Percentiles rank a stretch among this genome's conserved stretches.
phyloP scores from a whole-genome alignment of 495 filamentous ascomycete species.

The Penicillium subrubescens region DNA sequence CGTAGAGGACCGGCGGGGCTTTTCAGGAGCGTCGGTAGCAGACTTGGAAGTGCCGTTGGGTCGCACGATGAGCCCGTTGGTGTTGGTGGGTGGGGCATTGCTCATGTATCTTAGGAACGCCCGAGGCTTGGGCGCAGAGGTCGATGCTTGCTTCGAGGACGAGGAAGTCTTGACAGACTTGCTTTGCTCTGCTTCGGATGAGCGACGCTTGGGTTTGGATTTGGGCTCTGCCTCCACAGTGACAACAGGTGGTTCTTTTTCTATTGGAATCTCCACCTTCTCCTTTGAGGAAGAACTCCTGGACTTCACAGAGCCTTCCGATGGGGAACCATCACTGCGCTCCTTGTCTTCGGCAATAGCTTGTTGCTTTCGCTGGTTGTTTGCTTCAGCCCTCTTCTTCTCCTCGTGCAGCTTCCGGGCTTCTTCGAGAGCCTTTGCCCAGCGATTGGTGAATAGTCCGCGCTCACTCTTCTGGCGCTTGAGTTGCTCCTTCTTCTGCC shows the following conservation, averaged over 20 bases:
- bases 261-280: slow-evolving; percentile 14
- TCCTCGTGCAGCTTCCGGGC: slow-evolving; percentile 43
- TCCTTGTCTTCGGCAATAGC: slow-evolving; percentile 26
- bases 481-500: slow-evolving; percentile 29
- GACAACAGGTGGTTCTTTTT: slow-evolving; percentile 19
- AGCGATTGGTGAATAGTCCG: slow-evolving; percentile 39
- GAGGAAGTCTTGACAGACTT: slow-evolving; percentile 26
- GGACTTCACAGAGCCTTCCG: slow-evolving; percentile 21
- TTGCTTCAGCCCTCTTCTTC: slow-evolving; percentile 30
- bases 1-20: slow-evolving; percentile 33
- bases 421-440: slow-evolving; percentile 44
- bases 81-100: slow-evolving; percentile 38
- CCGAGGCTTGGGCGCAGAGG: slow-evolving; percentile 26
- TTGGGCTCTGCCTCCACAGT: slow-evolving; percentile 5
- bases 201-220: slow-evolving; percentile 30
- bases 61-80: slow-evolving; percentile 37
- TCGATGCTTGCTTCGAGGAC: slow-evolving; percentile 32
- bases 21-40: slow-evolving; percentile 28
- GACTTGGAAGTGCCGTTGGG: slow-evolving; percentile 38
- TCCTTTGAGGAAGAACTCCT: slow-evolving; percentile 12
- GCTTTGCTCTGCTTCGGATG: slow-evolving; percentile 23
- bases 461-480: slow-evolving; percentile 42
- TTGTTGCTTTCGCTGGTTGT: slow-evolving; percentile 18
- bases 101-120: slow-evolving; percentile 45
- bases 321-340: slow-evolving; percentile 17